phyloP scores from a whole-genome alignment of 345 rosid species.

The Arabis hirsuta region DNA sequence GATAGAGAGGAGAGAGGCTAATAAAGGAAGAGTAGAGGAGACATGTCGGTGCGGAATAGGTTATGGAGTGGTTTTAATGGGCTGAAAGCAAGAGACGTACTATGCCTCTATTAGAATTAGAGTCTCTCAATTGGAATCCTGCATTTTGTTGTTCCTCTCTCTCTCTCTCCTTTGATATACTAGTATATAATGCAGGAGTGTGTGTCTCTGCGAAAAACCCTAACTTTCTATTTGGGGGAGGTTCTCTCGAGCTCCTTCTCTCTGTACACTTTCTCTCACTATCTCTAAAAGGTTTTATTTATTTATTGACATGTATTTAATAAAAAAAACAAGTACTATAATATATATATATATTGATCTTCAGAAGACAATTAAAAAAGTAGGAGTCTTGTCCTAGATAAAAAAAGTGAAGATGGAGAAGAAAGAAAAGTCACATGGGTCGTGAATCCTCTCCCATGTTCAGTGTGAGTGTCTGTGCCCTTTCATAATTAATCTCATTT shows the following conservation, averaged over 20 bases:
- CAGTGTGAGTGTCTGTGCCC: slow-evolving; percentile 41
- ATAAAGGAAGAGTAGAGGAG: slow-evolving; percentile 44
- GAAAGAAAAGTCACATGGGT: slow-evolving; percentile 35
- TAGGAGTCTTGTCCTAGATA: slow-evolving; percentile 13
- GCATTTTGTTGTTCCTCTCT: no score
- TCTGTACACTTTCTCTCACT: background rate
- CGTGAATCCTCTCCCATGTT: slow-evolving; percentile 23
- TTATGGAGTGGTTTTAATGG: slow-evolving; percentile 42
- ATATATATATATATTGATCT: background rate
- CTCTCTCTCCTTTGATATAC: no score
- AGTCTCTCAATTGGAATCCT: slow-evolving; percentile 28
- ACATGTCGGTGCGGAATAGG: slow-evolving; percentile 63
- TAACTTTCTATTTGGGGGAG: slow-evolving; percentile 45
- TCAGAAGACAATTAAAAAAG: background rate
- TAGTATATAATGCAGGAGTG: background rate
- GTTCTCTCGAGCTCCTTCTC: slow-evolving; percentile 5
- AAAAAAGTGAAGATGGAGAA: slow-evolving; percentile 29
- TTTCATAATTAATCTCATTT: background rate
- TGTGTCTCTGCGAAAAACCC: slow-evolving; percentile 44
- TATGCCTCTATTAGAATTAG: slow-evolving; percentile 36
- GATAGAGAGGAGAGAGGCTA: slow-evolving; percentile 28
- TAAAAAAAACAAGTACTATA: no score
- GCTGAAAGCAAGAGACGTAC: slow-evolving; percentile 42
- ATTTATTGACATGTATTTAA: background rate
- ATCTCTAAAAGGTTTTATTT: background rate